Evolutionary conservation across 768 basidiomycete species (phyloP).

Genomic region (Dentipellis sp.): DNA sequence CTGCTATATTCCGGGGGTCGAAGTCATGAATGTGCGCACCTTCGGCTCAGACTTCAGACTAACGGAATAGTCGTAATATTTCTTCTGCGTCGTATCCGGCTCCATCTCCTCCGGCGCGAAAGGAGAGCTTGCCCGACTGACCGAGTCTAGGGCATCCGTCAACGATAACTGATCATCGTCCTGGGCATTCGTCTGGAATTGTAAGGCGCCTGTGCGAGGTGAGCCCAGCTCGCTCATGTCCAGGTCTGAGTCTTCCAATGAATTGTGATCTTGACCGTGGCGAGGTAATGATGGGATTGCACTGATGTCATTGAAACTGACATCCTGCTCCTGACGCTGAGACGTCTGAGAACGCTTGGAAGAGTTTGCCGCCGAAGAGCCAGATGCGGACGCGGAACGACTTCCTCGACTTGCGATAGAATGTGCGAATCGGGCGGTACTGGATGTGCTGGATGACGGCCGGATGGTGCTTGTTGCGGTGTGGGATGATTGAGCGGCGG

Average conservation of each 20-base stretch:
- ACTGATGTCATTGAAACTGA: slow-evolving; percentile 48
- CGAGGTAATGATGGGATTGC: slow-evolving; percentile 43
- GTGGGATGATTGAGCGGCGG: slow-evolving; percentile 40
- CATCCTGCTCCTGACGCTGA: background rate
- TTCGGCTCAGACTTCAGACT: slow-evolving; percentile 54
- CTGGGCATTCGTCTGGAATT: slow-evolving; percentile 13
- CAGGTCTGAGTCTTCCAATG: slow-evolving; percentile 2
- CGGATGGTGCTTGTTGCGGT: slow-evolving; percentile 41
- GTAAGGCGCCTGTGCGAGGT: background rate
- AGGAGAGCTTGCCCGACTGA: slow-evolving; percentile 47
- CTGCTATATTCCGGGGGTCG: background rate
- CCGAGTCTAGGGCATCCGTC: slow-evolving; percentile 45
- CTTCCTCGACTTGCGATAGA: slow-evolving; percentile 41
- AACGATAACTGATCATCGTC: slow-evolving; percentile 37
- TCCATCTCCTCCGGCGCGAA: slow-evolving; percentile 27
- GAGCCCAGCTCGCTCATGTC: slow-evolving; percentile 19
- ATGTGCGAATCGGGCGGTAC: slow-evolving; percentile 38
- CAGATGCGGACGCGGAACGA: slow-evolving; percentile 23
- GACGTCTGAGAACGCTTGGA: slow-evolving; percentile 4
- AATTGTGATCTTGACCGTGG: slow-evolving; percentile 20
- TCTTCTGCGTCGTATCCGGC: slow-evolving; percentile 35
- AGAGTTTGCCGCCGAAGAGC: slow-evolving; percentile 11
- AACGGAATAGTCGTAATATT: slow-evolving; percentile 46
- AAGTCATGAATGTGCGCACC: slow-evolving; percentile 22
- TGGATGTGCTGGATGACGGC: slow-evolving; percentile 41